Evolutionary conservation across 2,329 filamentous ascomycete genomes (phyloP).

Genomic region (Ophiocordyceps camponoti-leonardi): DNA sequence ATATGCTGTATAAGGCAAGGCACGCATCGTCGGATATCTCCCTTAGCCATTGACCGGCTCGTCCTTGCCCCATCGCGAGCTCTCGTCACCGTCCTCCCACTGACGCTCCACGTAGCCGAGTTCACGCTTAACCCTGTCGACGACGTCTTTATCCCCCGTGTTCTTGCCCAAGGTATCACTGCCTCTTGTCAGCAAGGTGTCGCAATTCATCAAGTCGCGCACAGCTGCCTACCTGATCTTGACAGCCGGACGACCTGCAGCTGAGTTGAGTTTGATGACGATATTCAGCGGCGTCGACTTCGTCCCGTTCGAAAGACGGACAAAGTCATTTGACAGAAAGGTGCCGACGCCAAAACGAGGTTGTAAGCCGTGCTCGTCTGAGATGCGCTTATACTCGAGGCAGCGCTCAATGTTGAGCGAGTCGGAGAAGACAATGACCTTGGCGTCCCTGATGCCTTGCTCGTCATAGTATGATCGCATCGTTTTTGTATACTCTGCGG

Average conservation of each 20-base stretch:
- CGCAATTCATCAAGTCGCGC: background rate
- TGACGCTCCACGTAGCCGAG: conserved; percentile 74
- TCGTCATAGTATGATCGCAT: conserved; percentile 69
- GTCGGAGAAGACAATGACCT: conserved; percentile 90
- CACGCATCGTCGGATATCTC: conserved; percentile 5
- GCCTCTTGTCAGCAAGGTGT: conserved; percentile 5
- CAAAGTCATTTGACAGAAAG: conserved; percentile 89
- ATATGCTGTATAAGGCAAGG: background rate
- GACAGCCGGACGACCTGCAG: conserved; percentile 62
- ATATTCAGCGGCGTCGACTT: conserved; percentile 93
- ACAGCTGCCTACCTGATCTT: conserved; percentile 49
- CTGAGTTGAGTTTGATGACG: conserved; percentile 89
- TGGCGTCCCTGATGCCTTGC: conserved; percentile 60
- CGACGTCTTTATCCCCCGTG: conserved; percentile 66
- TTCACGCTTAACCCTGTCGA: conserved; percentile 67
- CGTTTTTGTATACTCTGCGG: conserved; percentile 57
- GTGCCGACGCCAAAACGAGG: conserved; percentile 91
- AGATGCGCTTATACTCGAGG: conserved; percentile 72
- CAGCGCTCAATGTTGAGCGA: conserved; percentile 83
- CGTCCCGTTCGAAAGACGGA: conserved; percentile 48
- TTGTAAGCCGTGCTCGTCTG: conserved; percentile 64
- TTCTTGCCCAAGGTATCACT: conserved; percentile 84
- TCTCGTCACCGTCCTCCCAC: conserved; percentile 76
- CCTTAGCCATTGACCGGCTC: conserved; percentile 5
- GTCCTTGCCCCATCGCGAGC: conserved; percentile 57